Evolutionary conservation across 192 early-diverging fungal genomes (phyloP), one percentile per base, ranked within the genome.

Genomic region (Dimargaris xerosporica): DNA sequence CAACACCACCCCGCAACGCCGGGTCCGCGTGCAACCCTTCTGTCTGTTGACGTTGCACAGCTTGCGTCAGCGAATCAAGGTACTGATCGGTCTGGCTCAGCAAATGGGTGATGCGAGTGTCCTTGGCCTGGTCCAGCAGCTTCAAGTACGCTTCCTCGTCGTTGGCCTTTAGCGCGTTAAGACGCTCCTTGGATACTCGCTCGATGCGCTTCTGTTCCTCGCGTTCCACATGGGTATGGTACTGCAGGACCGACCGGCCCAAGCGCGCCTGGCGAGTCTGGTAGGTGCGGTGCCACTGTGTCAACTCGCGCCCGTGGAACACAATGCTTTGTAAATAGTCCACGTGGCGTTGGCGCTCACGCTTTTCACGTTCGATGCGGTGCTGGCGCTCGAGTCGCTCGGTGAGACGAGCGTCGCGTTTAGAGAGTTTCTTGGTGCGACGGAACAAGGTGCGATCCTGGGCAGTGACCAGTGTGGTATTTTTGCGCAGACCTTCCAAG

Each of bases 111-210:
- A 99, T 88, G 71, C 96, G 90, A 44, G 85, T 96, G 71, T 99
- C 92, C 75, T 99, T 99, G 44, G 87, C 87, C 77, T 92, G 75
- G 71, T 97, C 93, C 59, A 99, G 80, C 48, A 99, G 80, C 68
- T 91, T 88, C 68, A 96, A 75, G 70, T 99, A 99, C 0, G 92
- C 92, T 63, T 93, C 94, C 71, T 99, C 96, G 74, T 99, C 93
- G 77, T 96, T 91, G 53, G 85, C 90, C 78, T 90, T 93, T 65
- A 99, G 81, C 28, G 96, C 96, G 65, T 86, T 82, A 30, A 99
- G 76, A 91, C 96, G 91, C 78, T 99, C 96, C 70, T 91, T 84
- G 5, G 86, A 84, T 17, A 93, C 71, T 48, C 86, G 80, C 70
- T 91, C 86, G 26, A 79, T 73, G 54, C 90, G 86, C 75, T 90